Base-by-base conservation (phyloP, 1,284 basidiomycete species). In the Garcileccinum viscosum region DNA sequence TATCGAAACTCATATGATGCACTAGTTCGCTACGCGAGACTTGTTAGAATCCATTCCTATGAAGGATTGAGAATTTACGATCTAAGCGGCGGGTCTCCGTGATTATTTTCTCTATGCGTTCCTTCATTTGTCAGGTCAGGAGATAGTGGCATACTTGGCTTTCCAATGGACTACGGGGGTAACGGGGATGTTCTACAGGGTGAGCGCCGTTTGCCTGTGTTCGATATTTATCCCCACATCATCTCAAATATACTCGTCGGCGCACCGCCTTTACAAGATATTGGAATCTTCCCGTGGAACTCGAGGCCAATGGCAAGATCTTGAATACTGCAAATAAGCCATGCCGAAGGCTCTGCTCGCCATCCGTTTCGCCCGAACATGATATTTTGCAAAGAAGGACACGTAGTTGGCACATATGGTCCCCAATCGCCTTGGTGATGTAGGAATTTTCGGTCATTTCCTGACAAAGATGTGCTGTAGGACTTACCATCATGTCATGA, bases 241-340 rank as follows among this genome's bases (percentile, higher is more conserved):
- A 50, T n/a, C 6, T 19, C 3, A 27, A 17, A 32, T 38, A 37
- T 37, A 65, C 33, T 64, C 30, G n/a, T 30, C 1, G 8, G 4
- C 8, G 3, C 15, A 8, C 11, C 8, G n/a, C 50, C 68, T 63
- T 68, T 69, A 69, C 59, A 59, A 33, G 40, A 12, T 0, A 15
- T 30, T 70, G 71, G 40, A 62, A 47, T 12, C 19, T 35, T 32
- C 40, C 69, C 4, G 19, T 62, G 33, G 70, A 73, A 67, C 6
- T 64, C 44, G 35, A 15, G 38, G 35, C 12, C 19, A 35, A 24
- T 47, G 35, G 40, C 5, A 22, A 5, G 30, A 15, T 5, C 27
- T 62, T 2, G 24, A 2, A 11, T 35, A 61, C 59, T 27, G 59
- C 59, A 61, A 38, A n/a, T 15, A 30, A 32, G 12, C 4, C 27